These are phyloP conservation scores for Cutaneotrichosporon daszewskae DNA, from an alignment of 1,284 basidiomycete species.

Conservation along the genomic window DNA sequence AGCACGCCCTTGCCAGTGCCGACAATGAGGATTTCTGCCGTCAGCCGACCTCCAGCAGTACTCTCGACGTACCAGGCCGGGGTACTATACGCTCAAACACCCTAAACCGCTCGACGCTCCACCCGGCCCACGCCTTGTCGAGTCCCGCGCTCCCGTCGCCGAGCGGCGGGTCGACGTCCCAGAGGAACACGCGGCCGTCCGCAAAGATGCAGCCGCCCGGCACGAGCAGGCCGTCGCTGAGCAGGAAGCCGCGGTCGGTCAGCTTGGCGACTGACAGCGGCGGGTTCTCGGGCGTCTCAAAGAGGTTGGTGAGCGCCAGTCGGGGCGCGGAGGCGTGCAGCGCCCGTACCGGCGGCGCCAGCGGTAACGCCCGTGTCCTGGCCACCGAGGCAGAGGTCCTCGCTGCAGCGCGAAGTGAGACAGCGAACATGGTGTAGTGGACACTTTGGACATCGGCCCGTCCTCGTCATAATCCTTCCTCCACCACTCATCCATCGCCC, in stretches of 20 bases:
- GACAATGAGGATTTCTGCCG: conserved; percentile 78
- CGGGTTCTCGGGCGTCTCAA: conserved; percentile 24
- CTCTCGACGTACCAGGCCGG: conserved; percentile 64
- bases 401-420: too few relatives aligned
- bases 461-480: not conserved
- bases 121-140: conserved; percentile 51
- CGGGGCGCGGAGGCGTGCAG: conserved; percentile 5
- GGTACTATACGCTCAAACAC: conserved; percentile 76
- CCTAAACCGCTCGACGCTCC: conserved; percentile 67
- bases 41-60: conserved; percentile 3
- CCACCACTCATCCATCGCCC: not conserved
- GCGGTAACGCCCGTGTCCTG: too few relatives aligned
- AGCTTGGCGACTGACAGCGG: conserved; percentile 38
- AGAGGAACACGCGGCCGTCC: conserved; percentile 79
- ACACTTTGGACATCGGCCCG: too few relatives aligned
- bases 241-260: conserved; percentile 43
- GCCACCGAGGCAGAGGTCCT: too few relatives aligned
- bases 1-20: conserved; percentile 74
- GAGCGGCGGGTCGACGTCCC: conserved; percentile 68
- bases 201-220: conserved; percentile 74
- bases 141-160: conserved; percentile 45
- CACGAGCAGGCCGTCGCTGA: conserved; percentile 62
- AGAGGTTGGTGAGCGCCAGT: conserved; percentile 23
- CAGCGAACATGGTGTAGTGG: too few relatives aligned
- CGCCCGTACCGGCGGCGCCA: too few relatives aligned